Evolutionary conservation across 805 yeast species (phyloP).

Genomic region (Candida parachauliodes): DNA sequence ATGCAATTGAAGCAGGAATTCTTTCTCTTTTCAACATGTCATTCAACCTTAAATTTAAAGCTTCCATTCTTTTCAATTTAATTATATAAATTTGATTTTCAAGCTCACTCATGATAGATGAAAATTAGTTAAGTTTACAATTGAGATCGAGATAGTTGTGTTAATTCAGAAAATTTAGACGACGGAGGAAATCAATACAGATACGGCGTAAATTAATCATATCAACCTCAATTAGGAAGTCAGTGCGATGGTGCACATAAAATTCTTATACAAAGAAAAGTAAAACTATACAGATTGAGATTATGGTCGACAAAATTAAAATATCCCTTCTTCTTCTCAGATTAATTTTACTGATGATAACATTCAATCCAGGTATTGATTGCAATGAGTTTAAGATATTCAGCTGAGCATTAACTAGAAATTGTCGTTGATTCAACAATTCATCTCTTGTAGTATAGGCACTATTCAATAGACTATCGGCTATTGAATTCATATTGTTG

Average conservation of each 20-base stretch:
- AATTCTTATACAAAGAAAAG: slow-evolving; percentile 42
- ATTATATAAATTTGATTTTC: slow-evolving; percentile 45
- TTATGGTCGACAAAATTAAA: slow-evolving; percentile 71
- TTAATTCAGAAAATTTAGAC: no score
- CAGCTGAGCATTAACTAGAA: slow-evolving; percentile 60
- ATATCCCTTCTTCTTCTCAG: slow-evolving; percentile 88
- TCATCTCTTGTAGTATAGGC: slow-evolving; percentile 91
- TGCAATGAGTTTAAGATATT: slow-evolving; percentile 59
- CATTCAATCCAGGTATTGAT: slow-evolving; percentile 79
- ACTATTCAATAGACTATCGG: slow-evolving; percentile 76
- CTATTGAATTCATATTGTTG: slow-evolving; percentile 66
- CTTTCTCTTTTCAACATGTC: slow-evolving; percentile 52
- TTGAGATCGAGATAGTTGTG: no score
- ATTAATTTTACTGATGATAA: slow-evolving; percentile 72
- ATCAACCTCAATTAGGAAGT: no score
- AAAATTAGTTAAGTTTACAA: no score
- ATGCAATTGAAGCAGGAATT: slow-evolving; percentile 62
- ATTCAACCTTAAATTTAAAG: slow-evolving; percentile 51
- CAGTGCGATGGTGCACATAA: no score
- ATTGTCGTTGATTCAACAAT: slow-evolving; percentile 64
- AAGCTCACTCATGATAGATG: slow-evolving; percentile 14
- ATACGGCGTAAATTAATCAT: slow-evolving; percentile 3
- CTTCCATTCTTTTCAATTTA: slow-evolving; percentile 58
- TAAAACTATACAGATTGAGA: slow-evolving; percentile 67
- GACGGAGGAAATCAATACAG: no score